A percentile compares a stretch with the other conserved stretches of the same genome.
These are phyloP conservation scores for Neoscytalidium dimidiatum DNA, from an alignment of 2,329 filamentous ascomycete species.

Conservation along the genomic window DNA sequence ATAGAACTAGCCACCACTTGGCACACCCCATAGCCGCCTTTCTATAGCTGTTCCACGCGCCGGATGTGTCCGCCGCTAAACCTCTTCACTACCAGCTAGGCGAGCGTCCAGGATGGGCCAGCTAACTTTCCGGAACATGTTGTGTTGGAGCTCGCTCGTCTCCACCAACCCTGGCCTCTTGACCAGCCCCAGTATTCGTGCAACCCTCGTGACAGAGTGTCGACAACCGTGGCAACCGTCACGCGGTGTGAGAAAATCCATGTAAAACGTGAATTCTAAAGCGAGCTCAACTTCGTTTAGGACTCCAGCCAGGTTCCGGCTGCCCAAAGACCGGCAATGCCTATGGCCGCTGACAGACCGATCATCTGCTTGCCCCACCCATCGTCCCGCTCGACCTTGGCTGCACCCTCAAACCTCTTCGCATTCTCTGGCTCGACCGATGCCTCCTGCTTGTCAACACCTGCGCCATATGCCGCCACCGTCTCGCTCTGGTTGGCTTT, in stretches of 20 bases:
- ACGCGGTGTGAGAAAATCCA: background rate
- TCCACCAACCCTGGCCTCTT: background rate
- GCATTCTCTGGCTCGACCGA: constrained; percentile 21
- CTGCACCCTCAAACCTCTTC: constrained; percentile 33
- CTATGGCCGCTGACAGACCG: constrained; percentile 41
- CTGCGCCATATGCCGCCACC: constrained; percentile 25
- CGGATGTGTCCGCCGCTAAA: background rate
- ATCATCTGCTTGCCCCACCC: constrained; percentile 43
- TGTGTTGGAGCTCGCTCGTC: background rate
- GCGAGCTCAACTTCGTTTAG: background rate
- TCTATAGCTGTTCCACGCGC: background rate
- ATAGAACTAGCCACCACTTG: background rate
- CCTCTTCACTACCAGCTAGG: background rate
- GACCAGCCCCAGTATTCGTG: background rate
- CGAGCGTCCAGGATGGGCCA: background rate
- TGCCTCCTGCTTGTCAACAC: constrained; percentile 24
- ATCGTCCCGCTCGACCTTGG: constrained; percentile 38
- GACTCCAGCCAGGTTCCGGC: constrained; percentile 41
- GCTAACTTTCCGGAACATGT: background rate
- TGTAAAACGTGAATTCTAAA: background rate
- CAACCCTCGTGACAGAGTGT: background rate
- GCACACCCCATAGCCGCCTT: background rate
- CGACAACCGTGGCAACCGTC: background rate
- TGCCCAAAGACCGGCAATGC: constrained; percentile 42
- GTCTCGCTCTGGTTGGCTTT: constrained; percentile 35